Evolutionary conservation across 805 yeast genomes (phyloP), one percentile per base, ranked within the genome.

Genomic region (Yarrowia sp.): DNA sequence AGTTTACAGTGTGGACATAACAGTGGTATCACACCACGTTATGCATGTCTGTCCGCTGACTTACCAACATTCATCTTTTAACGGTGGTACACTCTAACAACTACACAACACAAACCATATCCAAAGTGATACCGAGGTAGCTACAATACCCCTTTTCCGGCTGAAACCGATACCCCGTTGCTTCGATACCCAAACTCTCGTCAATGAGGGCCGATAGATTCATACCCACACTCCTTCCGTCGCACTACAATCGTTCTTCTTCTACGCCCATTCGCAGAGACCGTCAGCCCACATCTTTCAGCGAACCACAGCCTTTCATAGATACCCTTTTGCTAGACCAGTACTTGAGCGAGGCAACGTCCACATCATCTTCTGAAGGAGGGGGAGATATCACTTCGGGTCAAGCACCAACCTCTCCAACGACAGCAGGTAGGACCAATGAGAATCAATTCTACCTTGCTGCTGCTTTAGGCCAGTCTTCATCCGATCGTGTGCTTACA

Each of bases 151-250:
- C 54, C 38, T 30, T 38, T 32, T 32, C 54, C 12, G 17, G 54
- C 54, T 48, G 17, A 10, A 32, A 33, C 9, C 12, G 58, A 51
- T 51, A 33, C 32, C 41, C 35, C 38, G 26, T 30, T 35, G 35
- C 41, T 21, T 21, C 32, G 30, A 51, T 33, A 33, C 58, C 54
- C 16, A 26, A 17, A 8, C 17, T 7, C 22, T n/a, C 46, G 46
- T 38, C 44, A 54, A 54, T 54, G 61, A 36, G 61, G 40, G 46
- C 61, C n/a, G 61, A 54, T 19, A 54, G 61, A 54, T 54, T 54
- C 35, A 54, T 54, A 36, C 61, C 61, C 44, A 54, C 61, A 8
- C 35, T 54, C 4, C 40, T 54, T 26, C 61, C 61, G 5, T 54
- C 61, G 2, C 61, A 54, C 16, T 54, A 36, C 28, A 54, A 54